Percentiles rank a stretch among this genome's conserved stretches.
phyloP scores from a whole-genome alignment of 2,329 filamentous ascomycete species.

The Phyllosticta citrichinensis region DNA sequence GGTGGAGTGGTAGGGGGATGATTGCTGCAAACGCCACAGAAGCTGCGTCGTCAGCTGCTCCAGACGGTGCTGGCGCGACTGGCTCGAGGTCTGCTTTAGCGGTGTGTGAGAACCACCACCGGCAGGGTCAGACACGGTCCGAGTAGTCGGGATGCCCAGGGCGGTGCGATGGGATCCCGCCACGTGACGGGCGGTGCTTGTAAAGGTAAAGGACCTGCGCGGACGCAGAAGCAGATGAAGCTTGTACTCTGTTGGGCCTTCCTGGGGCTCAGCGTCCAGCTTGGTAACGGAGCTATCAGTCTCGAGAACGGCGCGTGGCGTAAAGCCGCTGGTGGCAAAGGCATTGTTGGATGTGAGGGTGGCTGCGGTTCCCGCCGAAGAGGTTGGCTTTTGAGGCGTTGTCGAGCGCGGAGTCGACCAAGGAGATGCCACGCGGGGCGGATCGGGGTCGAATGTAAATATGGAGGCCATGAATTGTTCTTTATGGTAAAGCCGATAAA shows the following conservation, averaged over 20 bases:
- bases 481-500: background rate
- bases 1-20: constrained; percentile 79
- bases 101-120: constrained; percentile 31
- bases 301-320: constrained; percentile 11
- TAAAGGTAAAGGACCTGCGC: constrained; percentile 60
- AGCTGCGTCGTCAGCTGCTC: constrained; percentile 92
- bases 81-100: constrained; percentile 43
- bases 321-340: background rate
- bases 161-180: constrained; percentile 43
- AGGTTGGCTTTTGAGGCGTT: constrained; percentile 10
- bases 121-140: constrained; percentile 23
- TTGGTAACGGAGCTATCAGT: constrained; percentile 48
- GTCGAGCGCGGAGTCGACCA: constrained; percentile 57
- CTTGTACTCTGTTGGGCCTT: constrained; percentile 95
- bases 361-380: constrained; percentile 1
- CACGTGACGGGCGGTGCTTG: constrained; percentile 53
- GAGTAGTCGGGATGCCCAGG: constrained; percentile 22
- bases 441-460: constrained; percentile 88
- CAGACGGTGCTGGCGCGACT: constrained; percentile 71
- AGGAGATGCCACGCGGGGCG: constrained; percentile 78
- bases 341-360: background rate
- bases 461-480: constrained; percentile 67
- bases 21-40: constrained; percentile 90
- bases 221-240: constrained; percentile 77
- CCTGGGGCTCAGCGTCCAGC: constrained; percentile 81